Conservation (phyloP, 2,329 filamentous ascomycete genomes). For the Fusarium nelsonii region DNA sequence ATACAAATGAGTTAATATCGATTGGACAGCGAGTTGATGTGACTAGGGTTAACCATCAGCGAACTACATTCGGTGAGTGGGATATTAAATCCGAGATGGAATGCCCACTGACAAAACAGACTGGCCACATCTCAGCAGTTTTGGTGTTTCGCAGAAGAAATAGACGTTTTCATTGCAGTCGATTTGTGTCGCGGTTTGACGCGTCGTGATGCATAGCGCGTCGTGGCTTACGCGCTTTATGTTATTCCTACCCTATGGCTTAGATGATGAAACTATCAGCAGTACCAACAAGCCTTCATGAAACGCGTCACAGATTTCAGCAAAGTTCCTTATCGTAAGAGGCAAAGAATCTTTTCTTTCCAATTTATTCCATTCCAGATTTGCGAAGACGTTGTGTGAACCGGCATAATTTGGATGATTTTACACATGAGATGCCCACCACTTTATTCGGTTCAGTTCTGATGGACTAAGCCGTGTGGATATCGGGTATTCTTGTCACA, state of each 20-base stretch:
- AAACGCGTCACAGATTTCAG: neutral
- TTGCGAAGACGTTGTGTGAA: too few species aligned
- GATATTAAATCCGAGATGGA: accelerated
- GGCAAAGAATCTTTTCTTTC: too few species aligned
- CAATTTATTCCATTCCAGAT: too few species aligned
- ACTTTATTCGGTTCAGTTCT: too few species aligned
- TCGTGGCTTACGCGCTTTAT: neutral
- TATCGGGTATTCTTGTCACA: too few species aligned
- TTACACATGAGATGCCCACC: too few species aligned
- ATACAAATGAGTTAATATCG: neutral
- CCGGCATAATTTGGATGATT: too few species aligned
- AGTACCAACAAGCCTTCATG: neutral
- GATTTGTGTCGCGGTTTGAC: neutral
- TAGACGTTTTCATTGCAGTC: neutral
- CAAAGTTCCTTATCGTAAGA: too few species aligned
- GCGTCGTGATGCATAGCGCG: neutral
- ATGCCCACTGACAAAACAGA: conserved; percentile 4
- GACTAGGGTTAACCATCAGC: conserved; percentile 24
- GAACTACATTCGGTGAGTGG: conserved; percentile 41
- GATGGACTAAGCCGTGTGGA: too few species aligned
- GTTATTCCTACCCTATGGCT: neutral
- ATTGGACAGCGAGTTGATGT: conserved; percentile 35
- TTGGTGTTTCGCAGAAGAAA: conserved; percentile 33
- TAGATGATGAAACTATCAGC: neutral
- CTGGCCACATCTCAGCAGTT: conserved; percentile 37